Percentiles rank a stretch among this genome's conserved stretches.
Conservation (phyloP, 2,329 filamentous ascomycete species). For the Chrysoporthe deuterocubensis region DNA sequence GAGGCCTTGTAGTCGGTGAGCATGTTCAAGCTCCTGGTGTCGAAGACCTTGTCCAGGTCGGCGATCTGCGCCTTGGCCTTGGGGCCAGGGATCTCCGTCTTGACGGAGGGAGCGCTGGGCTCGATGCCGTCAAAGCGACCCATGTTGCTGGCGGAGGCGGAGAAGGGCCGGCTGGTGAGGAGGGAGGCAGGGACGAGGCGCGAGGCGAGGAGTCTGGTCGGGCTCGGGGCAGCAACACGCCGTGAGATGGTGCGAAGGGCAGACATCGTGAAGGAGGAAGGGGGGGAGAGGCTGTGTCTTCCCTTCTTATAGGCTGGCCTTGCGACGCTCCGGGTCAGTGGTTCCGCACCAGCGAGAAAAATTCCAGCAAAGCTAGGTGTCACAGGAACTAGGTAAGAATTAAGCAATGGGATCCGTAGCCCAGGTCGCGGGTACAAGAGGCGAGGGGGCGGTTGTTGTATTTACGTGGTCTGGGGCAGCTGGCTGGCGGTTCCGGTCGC, state of each 20-base stretch:
- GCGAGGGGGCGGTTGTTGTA: constrained; percentile 6
- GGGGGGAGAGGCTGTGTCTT: not conserved
- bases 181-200: constrained; percentile 24
- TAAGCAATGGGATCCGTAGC: constrained; percentile 27
- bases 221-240: constrained; percentile 22
- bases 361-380: constrained; percentile 11
- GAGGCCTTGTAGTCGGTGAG: constrained; percentile 75
- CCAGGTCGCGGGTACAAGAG: constrained; percentile 24
- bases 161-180: constrained; percentile 33
- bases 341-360: not conserved
- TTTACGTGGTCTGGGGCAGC: constrained; percentile 21
- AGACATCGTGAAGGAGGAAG: constrained; percentile 20
- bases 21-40: constrained; percentile 86
- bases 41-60: constrained; percentile 78
- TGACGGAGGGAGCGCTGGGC: constrained; percentile 56
- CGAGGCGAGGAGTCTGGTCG: constrained; percentile 24
- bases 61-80: constrained; percentile 70
- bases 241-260: constrained; percentile 28
- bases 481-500: constrained; percentile 18
- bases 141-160: constrained; percentile 32
- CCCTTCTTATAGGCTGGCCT: constrained; percentile 19
- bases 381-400: constrained; percentile 24
- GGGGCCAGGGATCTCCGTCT: constrained; percentile 74
- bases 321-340: not conserved
- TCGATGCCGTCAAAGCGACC: constrained; percentile 40